A percentile compares a stretch with the other conserved stretches of the same genome.
Evolutionary conservation across 31 red algal species (phyloP).

Genomic region (Endocladia muricata): DNA sequence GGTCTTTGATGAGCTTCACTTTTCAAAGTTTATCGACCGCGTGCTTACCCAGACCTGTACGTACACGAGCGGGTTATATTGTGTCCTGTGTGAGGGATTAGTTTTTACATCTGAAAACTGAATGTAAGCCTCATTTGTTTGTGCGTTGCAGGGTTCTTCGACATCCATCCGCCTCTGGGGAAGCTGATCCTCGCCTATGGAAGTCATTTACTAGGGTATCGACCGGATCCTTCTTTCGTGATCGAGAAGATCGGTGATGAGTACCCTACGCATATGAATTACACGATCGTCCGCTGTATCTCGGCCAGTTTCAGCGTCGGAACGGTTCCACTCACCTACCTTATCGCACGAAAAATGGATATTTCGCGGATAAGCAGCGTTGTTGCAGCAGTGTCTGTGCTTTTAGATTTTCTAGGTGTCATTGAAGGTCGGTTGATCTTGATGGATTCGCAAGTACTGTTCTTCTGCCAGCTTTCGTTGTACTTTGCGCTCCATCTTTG

Average conservation of each 20-base stretch:
- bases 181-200: slow-evolving; percentile 78
- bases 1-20: slow-evolving; percentile 86
- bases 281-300: slow-evolving; percentile 62
- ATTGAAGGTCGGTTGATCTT: slow-evolving; percentile 92
- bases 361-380: slow-evolving; percentile 50
- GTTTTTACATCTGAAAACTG: not conserved
- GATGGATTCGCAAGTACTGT: slow-evolving; percentile 86
- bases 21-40: slow-evolving; percentile 80
- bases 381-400: slow-evolving; percentile 51
- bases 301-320: slow-evolving; percentile 81
- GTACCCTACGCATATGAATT: slow-evolving; percentile 51
- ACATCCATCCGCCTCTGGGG: slow-evolving; percentile 93
- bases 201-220: slow-evolving; percentile 58
- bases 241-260: slow-evolving; percentile 71
- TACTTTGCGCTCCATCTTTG: slow-evolving; percentile 77
- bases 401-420: slow-evolving; percentile 64
- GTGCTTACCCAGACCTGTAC: slow-evolving; percentile 54
- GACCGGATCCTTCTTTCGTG: slow-evolving; percentile 56
- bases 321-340: slow-evolving; percentile 77
- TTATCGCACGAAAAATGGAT: slow-evolving; percentile 48
- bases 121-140: not conserved
- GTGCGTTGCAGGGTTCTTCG: slow-evolving; percentile 69
- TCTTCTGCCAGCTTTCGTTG: slow-evolving; percentile 74
- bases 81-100: too few relatives aligned
- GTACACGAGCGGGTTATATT: too few relatives aligned